Percentiles rank a stretch among this genome's conserved stretches.
Conservation (phyloP, 257 asterid species). For the Nicotiana knightiana region DNA sequence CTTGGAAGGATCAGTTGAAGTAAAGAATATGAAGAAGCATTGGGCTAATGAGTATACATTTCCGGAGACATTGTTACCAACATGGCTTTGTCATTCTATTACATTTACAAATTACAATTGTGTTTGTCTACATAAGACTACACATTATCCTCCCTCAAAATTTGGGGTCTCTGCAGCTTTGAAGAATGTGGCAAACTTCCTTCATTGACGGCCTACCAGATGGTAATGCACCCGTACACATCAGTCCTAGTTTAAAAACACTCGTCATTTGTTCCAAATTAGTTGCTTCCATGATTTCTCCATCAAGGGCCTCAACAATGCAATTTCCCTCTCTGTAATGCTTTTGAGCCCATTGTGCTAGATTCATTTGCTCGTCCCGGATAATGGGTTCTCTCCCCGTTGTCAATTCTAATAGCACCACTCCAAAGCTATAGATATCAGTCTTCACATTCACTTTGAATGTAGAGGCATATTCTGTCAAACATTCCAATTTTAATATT, state of each 20-base stretch:
- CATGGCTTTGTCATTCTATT: background rate
- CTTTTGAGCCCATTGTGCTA: conserved; percentile 83
- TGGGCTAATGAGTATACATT: too few species aligned
- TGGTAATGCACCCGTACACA: conserved; percentile 60
- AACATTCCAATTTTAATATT: background rate
- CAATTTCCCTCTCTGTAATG: conserved; percentile 43
- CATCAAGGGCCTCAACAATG: conserved; percentile 33
- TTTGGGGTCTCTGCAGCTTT: conserved; percentile 8
- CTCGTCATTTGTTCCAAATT: conserved; percentile 43
- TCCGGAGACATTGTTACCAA: background rate
- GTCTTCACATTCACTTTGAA: conserved; percentile 29
- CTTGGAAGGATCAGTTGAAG: too few species aligned
- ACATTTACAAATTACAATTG: background rate
- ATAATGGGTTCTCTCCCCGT: conserved; percentile 46
- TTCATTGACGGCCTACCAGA: conserved; percentile 74
- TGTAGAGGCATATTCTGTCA: conserved; percentile 67
- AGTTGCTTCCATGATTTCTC: conserved; percentile 34
- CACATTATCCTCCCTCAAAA: background rate
- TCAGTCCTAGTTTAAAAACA: conserved; percentile 59
- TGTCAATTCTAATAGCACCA: conserved; percentile 34
- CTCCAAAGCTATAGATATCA: conserved; percentile 40
- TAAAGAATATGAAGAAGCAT: too few species aligned
- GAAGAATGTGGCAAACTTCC: conserved; percentile 56
- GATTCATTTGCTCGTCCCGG: conserved; percentile 54
- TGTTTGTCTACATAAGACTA: background rate